Evolutionary conservation across 768 basidiomycete genomes (phyloP), one percentile per base, ranked within the genome.

Genomic region (Mycena belliarum): DNA sequence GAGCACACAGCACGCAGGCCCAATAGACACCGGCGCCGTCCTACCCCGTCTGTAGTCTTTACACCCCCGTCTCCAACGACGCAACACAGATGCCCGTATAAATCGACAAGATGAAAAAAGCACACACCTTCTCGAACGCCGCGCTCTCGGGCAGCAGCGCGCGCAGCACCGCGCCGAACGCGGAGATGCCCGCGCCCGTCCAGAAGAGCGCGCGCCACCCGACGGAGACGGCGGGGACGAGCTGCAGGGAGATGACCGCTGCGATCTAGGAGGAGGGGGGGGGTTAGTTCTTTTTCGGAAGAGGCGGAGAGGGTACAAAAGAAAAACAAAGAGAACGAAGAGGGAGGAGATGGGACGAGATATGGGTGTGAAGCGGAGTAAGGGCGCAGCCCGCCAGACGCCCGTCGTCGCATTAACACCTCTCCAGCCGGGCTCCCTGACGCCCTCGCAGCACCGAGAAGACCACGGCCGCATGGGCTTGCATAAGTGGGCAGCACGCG

Each of bases 171-270:
- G 91, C 94, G 0, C 92, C 86, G 46, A 89, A 84, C 6, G 83
- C 69, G 0, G 85, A 85, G 53, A 94, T 79, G 12, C 87, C 88
- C 3, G 88, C 72, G 1, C 83, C 89, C 37, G 86, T 81, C 85
- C 89, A 97, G 78, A 95, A 96, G 18, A 97, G 73, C 4, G 80
- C 72, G 35, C 93, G 78, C 95, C 95, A 96, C 41, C 76, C 73
- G 29, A 65, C 56, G 0, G 61, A 53, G 9, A 75, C 75, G 66
- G 76, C 69, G 1, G 78, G 72, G 24, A 83, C 91, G 23, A 89
- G 75, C 4, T 73, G 79, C 21, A 95, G 77, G 67, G 95, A 93
- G 75, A 95, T 82, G 45, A 89, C 83, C 1, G 93, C 89, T 0
- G 93, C 91, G 55, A 97, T 63, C 62, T 63, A 48, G n/a, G 44